These are phyloP conservation scores for Pythium plurisporium DNA, from an alignment of 352 stramenopile genomes.

Conservation along the genomic window DNA sequence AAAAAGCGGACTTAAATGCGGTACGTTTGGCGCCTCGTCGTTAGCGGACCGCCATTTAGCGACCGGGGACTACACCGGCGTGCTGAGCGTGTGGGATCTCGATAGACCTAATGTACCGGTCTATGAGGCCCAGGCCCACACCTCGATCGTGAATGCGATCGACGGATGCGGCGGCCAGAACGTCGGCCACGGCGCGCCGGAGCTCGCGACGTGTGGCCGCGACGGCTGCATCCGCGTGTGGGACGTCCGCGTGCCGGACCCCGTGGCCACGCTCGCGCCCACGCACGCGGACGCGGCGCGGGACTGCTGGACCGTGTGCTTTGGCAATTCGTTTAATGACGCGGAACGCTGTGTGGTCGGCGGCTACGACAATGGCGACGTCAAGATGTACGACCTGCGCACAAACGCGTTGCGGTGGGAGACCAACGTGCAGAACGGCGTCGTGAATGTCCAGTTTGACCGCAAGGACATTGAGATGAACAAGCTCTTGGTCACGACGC, in stretches of 20 bases:
- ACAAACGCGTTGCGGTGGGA: constrained; percentile 93
- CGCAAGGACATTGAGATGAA: constrained; percentile 98
- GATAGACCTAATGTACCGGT: constrained; percentile 74
- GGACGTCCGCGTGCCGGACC: constrained; percentile 88
- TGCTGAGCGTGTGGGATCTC: constrained; percentile 85
- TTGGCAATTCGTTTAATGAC: constrained; percentile 95
- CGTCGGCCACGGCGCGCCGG: constrained; percentile 87
- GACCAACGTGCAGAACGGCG: constrained; percentile 95
- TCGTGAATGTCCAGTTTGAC: constrained; percentile 95
- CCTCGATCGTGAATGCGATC: constrained; percentile 93
- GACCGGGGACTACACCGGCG: constrained; percentile 69
- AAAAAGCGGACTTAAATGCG: constrained; percentile 92
- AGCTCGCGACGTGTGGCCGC: constrained; percentile 92
- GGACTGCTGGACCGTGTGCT: constrained; percentile 96
- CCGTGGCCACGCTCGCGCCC: constrained; percentile 91
- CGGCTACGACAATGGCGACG: constrained; percentile 96
- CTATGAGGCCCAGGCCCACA: constrained; percentile 90
- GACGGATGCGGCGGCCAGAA: constrained; percentile 92
- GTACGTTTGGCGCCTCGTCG: constrained; percentile 92
- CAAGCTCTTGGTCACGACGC: constrained; percentile 93
- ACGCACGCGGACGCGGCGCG: constrained; percentile 69
- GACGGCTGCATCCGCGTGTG: constrained; percentile 96
- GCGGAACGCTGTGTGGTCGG: constrained; percentile 90
- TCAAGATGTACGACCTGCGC: constrained; percentile 96
- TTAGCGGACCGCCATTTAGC: constrained; percentile 87